Evolutionary conservation across 1,139 yeast genomes (phyloP).

Genomic region (Magnusiomyces magnusii): DNA sequence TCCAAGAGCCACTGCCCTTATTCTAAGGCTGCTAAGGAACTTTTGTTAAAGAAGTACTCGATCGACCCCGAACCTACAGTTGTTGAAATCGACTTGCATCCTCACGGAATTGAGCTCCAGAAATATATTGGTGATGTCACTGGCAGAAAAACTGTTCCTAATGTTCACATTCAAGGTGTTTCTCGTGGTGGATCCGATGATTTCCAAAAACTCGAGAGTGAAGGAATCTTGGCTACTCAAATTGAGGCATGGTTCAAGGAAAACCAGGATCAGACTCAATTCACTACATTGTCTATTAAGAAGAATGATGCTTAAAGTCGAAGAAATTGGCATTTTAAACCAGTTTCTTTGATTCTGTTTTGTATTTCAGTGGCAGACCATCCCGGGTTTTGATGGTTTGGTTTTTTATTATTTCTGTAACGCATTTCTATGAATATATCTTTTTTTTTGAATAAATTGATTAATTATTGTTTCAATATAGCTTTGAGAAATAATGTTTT

Average conservation of each 20-base stretch:
- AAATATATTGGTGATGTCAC: constrained; percentile 66
- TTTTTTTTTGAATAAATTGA: too few species aligned
- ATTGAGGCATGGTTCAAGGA: background rate
- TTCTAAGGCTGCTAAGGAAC: constrained; percentile 59
- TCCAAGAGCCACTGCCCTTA: constrained; percentile 54
- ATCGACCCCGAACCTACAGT: constrained; percentile 64
- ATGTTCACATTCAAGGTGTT: constrained; percentile 74
- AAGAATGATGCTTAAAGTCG: background rate
- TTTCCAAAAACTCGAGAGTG: constrained; percentile 41
- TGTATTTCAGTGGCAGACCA: too few species aligned
- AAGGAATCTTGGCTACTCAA: background rate
- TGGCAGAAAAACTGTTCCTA: constrained; percentile 92
- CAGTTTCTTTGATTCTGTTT: too few species aligned
- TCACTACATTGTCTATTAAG: background rate
- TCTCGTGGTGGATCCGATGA: constrained; percentile 94
- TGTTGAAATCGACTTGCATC: constrained; percentile 78
- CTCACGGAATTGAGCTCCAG: constrained; percentile 65
- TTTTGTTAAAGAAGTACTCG: constrained; percentile 55
- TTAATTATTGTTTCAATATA: too few species aligned
- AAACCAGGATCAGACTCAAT: background rate
- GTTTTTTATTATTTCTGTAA: too few species aligned
- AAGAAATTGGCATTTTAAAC: too few species aligned
- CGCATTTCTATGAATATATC: too few species aligned
- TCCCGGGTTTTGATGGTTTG: too few species aligned
- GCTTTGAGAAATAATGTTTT: too few species aligned